Percentiles rank a stretch among this genome's conserved stretches.
phyloP scores from a whole-genome alignment of 768 basidiomycete genomes.

The Boletus rufocinnamomeus region DNA sequence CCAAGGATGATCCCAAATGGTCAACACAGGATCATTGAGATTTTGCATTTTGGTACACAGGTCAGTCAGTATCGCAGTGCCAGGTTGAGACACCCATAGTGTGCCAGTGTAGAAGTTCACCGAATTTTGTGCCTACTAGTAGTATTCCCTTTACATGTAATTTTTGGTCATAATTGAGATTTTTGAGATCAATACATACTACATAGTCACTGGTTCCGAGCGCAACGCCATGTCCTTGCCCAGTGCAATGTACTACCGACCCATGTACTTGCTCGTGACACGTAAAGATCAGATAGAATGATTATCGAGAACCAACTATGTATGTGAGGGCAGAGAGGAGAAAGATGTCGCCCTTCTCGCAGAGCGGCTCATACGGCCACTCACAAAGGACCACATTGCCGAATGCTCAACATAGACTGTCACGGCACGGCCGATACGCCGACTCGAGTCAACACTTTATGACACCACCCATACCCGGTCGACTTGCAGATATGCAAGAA shows the following conservation, averaged over 20 bases:
- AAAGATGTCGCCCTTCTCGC: conserved; percentile 19
- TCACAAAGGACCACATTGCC: conserved; percentile 18
- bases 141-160: too few relatives aligned
- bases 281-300: conserved; percentile 34
- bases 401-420: not conserved
- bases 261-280: conserved; percentile 17
- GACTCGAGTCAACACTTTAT: conserved; percentile 8
- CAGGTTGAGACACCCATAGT: too few relatives aligned
- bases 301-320: conserved; percentile 26
- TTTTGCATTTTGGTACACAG: too few relatives aligned
- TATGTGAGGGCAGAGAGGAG: conserved; percentile 13
- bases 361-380: conserved; percentile 20
- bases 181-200: too few relatives aligned
- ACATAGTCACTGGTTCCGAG: conserved; percentile 33
- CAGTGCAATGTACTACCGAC: conserved; percentile 2
- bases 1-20: too few relatives aligned
- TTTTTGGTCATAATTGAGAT: too few relatives aligned
- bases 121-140: too few relatives aligned
- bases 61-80: too few relatives aligned
- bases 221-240: conserved; percentile 8
- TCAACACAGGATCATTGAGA: too few relatives aligned
- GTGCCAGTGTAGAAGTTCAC: too few relatives aligned
- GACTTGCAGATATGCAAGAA: conserved; percentile 37
- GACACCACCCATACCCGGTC: conserved; percentile 31
- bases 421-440: conserved; percentile 1